These are phyloP conservation scores for Cucurbita ficifolia DNA, from an alignment of 306 rosid genomes.

Conservation along the genomic window DNA sequence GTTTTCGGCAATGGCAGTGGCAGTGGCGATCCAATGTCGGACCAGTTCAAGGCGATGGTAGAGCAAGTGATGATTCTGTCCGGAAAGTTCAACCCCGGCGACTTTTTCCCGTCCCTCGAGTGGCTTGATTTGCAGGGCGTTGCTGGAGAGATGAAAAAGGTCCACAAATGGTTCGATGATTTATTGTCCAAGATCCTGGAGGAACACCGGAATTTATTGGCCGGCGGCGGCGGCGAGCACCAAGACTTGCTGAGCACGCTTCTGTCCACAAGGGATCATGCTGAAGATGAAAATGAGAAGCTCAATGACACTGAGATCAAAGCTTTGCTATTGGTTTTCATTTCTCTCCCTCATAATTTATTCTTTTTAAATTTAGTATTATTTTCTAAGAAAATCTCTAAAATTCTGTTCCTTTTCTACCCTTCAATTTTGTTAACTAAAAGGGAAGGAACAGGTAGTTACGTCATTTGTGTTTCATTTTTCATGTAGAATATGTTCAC, in stretches of 20 bases:
- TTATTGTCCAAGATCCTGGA: slow-evolving; percentile 36
- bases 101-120: slow-evolving; percentile 52
- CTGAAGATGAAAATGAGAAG: slow-evolving; percentile 22
- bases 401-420: no score
- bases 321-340: slow-evolving; percentile 45
- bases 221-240: slow-evolving; percentile 11
- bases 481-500: slow-evolving; percentile 40
- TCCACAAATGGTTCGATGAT: slow-evolving; percentile 46
- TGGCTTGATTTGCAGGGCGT: slow-evolving; percentile 58
- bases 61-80: slow-evolving; percentile 52
- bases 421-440: no score
- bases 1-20: slow-evolving; percentile 37
- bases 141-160: slow-evolving; percentile 37
- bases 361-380: no score
- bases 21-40: slow-evolving; percentile 23
- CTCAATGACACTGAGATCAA: slow-evolving; percentile 54
- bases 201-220: slow-evolving; percentile 23
- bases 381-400: no score
- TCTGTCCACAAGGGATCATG: slow-evolving; percentile 26
- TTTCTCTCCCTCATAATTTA: not conserved
- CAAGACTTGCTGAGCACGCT: slow-evolving; percentile 36
- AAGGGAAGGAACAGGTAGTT: not conserved
- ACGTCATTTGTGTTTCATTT: no score
- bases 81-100: slow-evolving; percentile 58
- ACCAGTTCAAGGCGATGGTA: slow-evolving; percentile 57